Evolutionary conservation across 1,284 basidiomycete genomes (phyloP), one percentile per base, ranked within the genome.

Genomic region (Ceratobasidium theobromae): DNA sequence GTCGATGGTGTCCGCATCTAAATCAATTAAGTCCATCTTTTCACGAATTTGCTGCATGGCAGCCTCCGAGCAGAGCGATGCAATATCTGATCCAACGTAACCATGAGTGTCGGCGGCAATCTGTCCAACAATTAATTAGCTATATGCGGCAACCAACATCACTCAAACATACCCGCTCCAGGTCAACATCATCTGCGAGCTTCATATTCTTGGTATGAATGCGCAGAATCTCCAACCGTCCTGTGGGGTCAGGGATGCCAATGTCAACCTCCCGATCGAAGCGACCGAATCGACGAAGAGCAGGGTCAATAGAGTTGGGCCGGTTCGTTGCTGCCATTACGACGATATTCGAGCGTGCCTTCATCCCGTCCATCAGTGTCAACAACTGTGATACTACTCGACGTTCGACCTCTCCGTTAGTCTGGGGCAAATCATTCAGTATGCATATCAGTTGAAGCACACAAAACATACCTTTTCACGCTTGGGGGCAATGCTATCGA

Each of bases 171-270:
- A 87, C 89, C 82, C 96, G 93, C 77, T 99, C 96, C 65, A 99
- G 85, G 74, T 99, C 97, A 53, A 99, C 96, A 73, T 99, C 97
- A 67, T 98, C 95, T n/a, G 79, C 86, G 48, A 99, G 84, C 80
- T 98, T 99, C 96, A 99, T 99, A 83, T 99, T 99, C 88, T 98
- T 99, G 67, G 97, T 99, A 82, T 98, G 96, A 71, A 99, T 99
- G 69, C 96, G 91, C 69, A 99, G 86, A 73, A 99, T 98, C 78
- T 99, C 96, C 49, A 98, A 86, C 78, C 97, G 96, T 67, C 96
- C 95, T 68, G 95, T 98, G 0, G 96, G 95, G 78, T 99, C 96
- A 62, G 96, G 97, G 72, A 99, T 98, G 76, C 97, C 94, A 72
- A 99, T 99, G 79, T 99, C 96, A 71, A 99, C 91, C 80, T 99